Conservation (phyloP, 495 filamentous ascomycete species). For the Xylaria venustula region DNA sequence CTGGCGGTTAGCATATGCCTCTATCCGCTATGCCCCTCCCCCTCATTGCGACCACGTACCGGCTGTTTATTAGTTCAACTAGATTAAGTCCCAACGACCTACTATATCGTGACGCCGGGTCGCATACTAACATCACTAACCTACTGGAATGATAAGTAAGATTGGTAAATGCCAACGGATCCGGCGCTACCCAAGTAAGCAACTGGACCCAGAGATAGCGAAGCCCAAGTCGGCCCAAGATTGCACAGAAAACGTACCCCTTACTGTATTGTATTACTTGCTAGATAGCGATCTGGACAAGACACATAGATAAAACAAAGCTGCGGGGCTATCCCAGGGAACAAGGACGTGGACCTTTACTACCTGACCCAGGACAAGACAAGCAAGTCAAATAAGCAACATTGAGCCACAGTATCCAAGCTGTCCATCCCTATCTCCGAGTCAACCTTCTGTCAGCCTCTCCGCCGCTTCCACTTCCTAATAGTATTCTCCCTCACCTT, state of each 20-base stretch:
- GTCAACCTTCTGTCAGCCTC: neutral
- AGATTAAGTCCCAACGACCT: neutral
- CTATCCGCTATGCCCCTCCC: conserved; percentile 5
- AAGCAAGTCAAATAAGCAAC: neutral
- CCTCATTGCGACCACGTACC: neutral
- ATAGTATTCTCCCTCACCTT: neutral
- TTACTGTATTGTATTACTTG: neutral
- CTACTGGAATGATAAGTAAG: conserved; percentile 10
- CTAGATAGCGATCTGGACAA: too few species aligned
- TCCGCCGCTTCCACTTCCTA: neutral
- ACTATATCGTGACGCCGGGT: neutral
- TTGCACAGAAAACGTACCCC: neutral
- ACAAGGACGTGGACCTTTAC: neutral
- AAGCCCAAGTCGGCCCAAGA: neutral
- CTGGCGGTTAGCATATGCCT: neutral
- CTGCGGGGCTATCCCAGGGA: neutral
- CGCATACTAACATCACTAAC: neutral
- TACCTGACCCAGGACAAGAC: neutral
- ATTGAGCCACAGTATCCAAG: neutral
- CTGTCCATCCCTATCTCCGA: neutral
- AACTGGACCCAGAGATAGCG: conserved; percentile 2
- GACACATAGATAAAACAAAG: neutral
- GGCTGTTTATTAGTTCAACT: conserved; percentile 1
- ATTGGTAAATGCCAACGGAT: neutral
- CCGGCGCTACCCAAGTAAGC: neutral